Percentiles rank a stretch among this genome's conserved stretches.
These are phyloP conservation scores for Aspergillus tubingensis DNA, from an alignment of 2,329 filamentous ascomycete species.

Conservation along the genomic window DNA sequence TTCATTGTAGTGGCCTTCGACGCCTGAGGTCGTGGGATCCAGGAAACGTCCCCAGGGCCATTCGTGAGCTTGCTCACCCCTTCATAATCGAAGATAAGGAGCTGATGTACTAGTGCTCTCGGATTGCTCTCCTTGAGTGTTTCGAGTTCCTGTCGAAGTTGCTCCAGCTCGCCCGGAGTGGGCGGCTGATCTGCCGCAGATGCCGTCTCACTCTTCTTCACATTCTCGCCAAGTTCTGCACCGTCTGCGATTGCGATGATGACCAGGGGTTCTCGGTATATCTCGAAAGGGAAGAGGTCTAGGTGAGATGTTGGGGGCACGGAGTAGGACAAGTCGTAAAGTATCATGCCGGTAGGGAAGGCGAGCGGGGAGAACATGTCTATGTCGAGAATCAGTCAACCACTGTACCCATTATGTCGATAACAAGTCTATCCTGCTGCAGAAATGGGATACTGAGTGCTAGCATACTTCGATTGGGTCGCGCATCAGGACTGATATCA, in stretches of 20 bases:
- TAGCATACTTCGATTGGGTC: slow-evolving; percentile 78
- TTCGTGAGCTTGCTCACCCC: slow-evolving; percentile 57
- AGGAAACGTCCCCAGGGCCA: slow-evolving; percentile 65
- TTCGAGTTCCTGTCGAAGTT: slow-evolving; percentile 64
- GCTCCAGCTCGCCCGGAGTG: slow-evolving; percentile 38
- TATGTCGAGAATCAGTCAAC: slow-evolving; percentile 44
- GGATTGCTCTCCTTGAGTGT: slow-evolving; percentile 71
- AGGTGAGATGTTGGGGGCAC: slow-evolving; percentile 77
- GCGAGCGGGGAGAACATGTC: slow-evolving; percentile 92
- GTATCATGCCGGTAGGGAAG: slow-evolving; percentile 80
- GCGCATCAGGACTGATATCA: slow-evolving; percentile 81
- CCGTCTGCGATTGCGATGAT: slow-evolving; percentile 86
- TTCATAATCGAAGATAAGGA: slow-evolving; percentile 77
- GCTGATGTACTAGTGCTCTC: slow-evolving; percentile 73
- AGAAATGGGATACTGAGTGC: neutral
- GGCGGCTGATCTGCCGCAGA: slow-evolving; percentile 35
- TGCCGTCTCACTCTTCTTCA: slow-evolving; percentile 17
- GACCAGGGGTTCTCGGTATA: slow-evolving; percentile 80
- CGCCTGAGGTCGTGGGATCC: slow-evolving; percentile 67
- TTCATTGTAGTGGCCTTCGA: slow-evolving; percentile 79
- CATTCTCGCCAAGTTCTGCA: slow-evolving; percentile 58
- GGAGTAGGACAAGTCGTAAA: slow-evolving; percentile 85
- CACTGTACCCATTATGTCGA: neutral
- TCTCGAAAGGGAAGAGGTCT: slow-evolving; percentile 82
- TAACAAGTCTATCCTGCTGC: neutral